Evolutionary conservation across 176 grass and related monocot genomes (phyloP).

Genomic region (Paspalum notatum): DNA sequence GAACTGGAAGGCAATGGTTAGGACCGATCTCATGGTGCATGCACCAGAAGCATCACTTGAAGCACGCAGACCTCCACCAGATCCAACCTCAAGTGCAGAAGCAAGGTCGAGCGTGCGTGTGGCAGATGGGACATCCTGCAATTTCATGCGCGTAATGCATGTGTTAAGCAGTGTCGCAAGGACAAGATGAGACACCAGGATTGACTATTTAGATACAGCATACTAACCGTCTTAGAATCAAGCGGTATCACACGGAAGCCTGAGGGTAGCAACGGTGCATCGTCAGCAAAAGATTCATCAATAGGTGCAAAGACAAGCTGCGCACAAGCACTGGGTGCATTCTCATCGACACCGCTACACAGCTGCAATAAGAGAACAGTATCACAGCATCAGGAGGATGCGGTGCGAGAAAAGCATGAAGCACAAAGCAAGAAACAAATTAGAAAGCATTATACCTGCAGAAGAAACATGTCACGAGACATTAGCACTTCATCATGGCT

Average conservation of each 20-base stretch:
- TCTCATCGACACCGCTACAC: constrained; percentile 86
- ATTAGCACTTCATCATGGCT: constrained; percentile 78
- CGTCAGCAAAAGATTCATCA: constrained; percentile 94
- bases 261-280: constrained; percentile 80
- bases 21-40: constrained; percentile 59
- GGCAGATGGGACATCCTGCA: constrained; percentile 53
- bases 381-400: not conserved
- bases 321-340: constrained; percentile 67
- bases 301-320: constrained; percentile 98
- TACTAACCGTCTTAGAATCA: constrained; percentile 69
- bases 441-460: constrained; percentile 62
- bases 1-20: constrained; percentile 96
- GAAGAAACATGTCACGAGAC: constrained; percentile 77
- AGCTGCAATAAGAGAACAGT: constrained; percentile 52
- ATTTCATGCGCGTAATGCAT: not conserved
- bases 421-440: not conserved
- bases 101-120: constrained; percentile 90
- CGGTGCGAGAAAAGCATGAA: not conserved
- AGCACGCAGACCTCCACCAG: constrained; percentile 42
- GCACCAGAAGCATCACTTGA: constrained; percentile 4
- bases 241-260: constrained; percentile 93
- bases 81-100: constrained; percentile 79
- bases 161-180: not conserved
- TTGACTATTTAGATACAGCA: not conserved
- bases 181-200: not conserved